These are phyloP conservation scores for Ceratocystis eucalypticola DNA, from an alignment of 2,329 filamentous ascomycete genomes.

Conservation along the genomic window DNA sequence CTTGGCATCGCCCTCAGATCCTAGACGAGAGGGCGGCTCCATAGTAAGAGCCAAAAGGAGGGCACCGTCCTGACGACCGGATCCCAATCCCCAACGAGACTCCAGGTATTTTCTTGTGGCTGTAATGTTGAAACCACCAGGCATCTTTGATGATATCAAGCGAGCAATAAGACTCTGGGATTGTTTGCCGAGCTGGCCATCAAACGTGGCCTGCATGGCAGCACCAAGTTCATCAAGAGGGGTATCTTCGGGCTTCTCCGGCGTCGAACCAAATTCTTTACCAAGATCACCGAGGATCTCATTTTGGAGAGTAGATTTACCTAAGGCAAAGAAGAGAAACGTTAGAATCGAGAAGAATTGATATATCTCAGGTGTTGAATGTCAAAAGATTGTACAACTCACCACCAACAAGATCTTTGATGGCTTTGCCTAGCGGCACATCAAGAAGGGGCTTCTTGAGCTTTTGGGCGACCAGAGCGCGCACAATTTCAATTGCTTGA, in stretches of 20 bases:
- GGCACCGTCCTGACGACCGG: slow-evolving; percentile 82
- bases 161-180: slow-evolving; percentile 85
- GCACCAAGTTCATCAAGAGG: slow-evolving; percentile 90
- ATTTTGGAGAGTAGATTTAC: slow-evolving; percentile 96
- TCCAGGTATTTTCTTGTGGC: slow-evolving; percentile 89
- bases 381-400: slow-evolving; percentile 28
- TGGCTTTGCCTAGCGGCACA: slow-evolving; percentile 86
- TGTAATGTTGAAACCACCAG: slow-evolving; percentile 97
- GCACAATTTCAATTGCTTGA: slow-evolving; percentile 75
- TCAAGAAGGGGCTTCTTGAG: slow-evolving; percentile 87
- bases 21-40: slow-evolving; percentile 79
- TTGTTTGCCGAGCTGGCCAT: slow-evolving; percentile 94
- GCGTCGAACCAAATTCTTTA: slow-evolving; percentile 96
- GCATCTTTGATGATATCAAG: slow-evolving; percentile 97
- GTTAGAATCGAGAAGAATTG: not conserved
- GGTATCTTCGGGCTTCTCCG: slow-evolving; percentile 95
- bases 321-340: slow-evolving; percentile 32
- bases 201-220: slow-evolving; percentile 96
- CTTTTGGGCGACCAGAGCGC: slow-evolving; percentile 87
- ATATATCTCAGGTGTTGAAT: not conserved
- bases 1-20: slow-evolving; percentile 83
- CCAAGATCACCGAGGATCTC: slow-evolving; percentile 95
- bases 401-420: slow-evolving; percentile 98
- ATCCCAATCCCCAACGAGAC: slow-evolving; percentile 75
- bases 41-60: slow-evolving; percentile 80